Conservation (phyloP, 73 alveolate species). For the Paramecium caudatum region DNA sequence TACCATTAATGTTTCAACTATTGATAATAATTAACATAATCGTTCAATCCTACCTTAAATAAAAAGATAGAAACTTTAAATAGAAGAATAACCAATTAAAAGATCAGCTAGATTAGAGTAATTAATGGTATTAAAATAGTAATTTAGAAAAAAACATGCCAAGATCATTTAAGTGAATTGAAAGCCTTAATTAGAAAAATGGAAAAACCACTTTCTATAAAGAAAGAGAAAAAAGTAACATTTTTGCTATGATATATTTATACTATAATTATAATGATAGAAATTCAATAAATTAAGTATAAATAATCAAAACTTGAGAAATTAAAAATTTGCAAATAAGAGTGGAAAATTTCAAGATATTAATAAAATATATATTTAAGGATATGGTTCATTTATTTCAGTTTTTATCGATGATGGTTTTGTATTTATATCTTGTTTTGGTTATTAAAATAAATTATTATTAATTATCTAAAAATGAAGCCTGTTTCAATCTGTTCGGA, state of each 20-base stretch:
- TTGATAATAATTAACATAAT: neutral
- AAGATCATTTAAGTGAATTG: neutral
- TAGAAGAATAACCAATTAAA: neutral
- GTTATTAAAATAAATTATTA: too few species aligned
- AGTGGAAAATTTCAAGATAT: too few species aligned
- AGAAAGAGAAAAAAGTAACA: conserved; percentile 36
- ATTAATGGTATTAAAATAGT: conserved; percentile 23
- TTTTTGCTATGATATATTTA: neutral
- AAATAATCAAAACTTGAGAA: too few species aligned
- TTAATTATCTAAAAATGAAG: too few species aligned
- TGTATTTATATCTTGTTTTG: too few species aligned
- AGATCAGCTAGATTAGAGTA: conserved; percentile 43
- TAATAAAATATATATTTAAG: too few species aligned
- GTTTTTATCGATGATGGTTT: too few species aligned
- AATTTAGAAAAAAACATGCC: conserved; percentile 30
- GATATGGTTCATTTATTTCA: too few species aligned
- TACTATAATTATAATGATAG: too few species aligned
- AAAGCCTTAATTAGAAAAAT: neutral
- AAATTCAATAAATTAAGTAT: too few species aligned
- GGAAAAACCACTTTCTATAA: neutral
- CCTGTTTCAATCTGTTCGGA: too few species aligned
- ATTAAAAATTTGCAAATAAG: too few species aligned
- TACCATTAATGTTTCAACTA: neutral
- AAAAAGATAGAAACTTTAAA: neutral
- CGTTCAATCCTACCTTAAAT: neutral